Evolutionary conservation across 1,284 basidiomycete genomes (phyloP).

Genomic region (Naganishia sp.): DNA sequence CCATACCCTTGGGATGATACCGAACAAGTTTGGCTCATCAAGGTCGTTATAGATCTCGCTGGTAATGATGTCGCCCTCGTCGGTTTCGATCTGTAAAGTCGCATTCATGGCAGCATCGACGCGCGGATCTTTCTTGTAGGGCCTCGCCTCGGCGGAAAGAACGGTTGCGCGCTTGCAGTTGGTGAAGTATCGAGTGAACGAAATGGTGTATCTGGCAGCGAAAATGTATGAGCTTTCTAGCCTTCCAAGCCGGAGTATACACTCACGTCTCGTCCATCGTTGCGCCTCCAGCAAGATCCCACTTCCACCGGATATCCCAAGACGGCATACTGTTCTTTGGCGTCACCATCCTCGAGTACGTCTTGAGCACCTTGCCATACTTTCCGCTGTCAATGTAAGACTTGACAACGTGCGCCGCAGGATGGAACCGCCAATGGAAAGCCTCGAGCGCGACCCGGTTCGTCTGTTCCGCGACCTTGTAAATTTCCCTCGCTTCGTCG

Average conservation of each 20-base stretch:
- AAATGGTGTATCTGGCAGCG: constrained; percentile 35
- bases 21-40: constrained; percentile 36
- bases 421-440: constrained; percentile 43
- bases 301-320: constrained; percentile 39
- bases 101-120: constrained; percentile 38
- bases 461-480: constrained; percentile 27
- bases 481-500: constrained; percentile 28
- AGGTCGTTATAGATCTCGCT: constrained; percentile 37
- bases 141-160: constrained; percentile 37
- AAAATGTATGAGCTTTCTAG: not conserved
- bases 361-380: constrained; percentile 32
- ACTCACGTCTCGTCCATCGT: constrained; percentile 37
- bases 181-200: constrained; percentile 36
- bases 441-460: constrained; percentile 40
- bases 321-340: constrained; percentile 34
- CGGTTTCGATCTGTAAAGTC: constrained; percentile 33
- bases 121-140: constrained; percentile 38
- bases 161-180: constrained; percentile 27
- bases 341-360: constrained; percentile 30
- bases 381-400: constrained; percentile 33
- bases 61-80: constrained; percentile 20
- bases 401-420: constrained; percentile 42
- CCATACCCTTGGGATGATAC: constrained; percentile 34
- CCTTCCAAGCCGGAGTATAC: not conserved
- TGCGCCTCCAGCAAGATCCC: constrained; percentile 38